phyloP scores from a whole-genome alignment of 2,329 filamentous ascomycete species.

The Colletotrichum siamense region DNA sequence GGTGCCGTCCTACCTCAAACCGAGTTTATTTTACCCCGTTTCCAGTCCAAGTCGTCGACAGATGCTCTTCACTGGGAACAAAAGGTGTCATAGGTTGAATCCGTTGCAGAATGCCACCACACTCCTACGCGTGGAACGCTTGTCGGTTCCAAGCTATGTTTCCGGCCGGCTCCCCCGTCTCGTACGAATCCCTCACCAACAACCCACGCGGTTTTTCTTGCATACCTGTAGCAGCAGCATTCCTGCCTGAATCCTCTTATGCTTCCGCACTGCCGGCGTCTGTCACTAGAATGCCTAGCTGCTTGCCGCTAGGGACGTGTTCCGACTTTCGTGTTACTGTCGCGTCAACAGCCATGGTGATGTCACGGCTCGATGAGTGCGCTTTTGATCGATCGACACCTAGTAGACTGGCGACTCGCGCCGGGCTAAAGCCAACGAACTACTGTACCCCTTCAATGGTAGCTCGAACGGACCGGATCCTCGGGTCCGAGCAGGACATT shows the following conservation, averaged over 20 bases:
- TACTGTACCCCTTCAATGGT: neutral
- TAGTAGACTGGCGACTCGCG: neutral
- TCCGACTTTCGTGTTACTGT: neutral
- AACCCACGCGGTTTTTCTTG: neutral
- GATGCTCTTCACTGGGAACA: neutral
- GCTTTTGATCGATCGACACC: neutral
- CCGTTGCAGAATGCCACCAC: neutral
- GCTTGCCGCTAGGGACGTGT: neutral
- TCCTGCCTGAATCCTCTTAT: neutral
- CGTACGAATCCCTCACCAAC: neutral
- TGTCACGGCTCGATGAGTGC: slow-evolving; percentile 2
- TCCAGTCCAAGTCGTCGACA: neutral
- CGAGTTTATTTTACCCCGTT: neutral
- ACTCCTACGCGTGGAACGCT: neutral
- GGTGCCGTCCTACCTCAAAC: neutral
- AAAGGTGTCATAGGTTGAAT: neutral
- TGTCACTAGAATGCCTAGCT: neutral
- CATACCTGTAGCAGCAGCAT: neutral
- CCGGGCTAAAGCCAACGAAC: neutral
- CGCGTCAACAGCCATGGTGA: neutral
- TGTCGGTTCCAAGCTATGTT: neutral
- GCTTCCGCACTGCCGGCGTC: neutral
- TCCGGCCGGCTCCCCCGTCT: neutral
- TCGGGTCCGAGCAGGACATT: neutral
- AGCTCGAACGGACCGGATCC: neutral